Evolutionary conservation across 768 basidiomycete species (phyloP).

Genomic region (Tephrocybe sp.): DNA sequence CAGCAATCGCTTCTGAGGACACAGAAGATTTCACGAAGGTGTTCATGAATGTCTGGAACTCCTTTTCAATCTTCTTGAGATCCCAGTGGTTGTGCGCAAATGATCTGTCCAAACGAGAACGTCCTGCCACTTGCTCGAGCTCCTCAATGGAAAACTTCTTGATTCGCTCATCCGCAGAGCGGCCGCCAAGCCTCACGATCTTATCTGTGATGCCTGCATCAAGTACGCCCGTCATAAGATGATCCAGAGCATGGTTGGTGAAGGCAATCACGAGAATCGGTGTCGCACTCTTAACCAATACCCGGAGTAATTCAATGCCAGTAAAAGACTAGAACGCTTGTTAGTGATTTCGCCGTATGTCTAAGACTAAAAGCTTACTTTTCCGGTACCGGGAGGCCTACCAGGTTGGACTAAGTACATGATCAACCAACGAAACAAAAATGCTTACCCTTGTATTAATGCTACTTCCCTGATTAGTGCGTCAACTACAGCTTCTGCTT

Average conservation of each 20-base stretch:
- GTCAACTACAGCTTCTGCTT: constrained; percentile 68
- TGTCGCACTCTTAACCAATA: constrained; percentile 50
- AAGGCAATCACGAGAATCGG: constrained; percentile 61
- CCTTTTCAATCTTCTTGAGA: constrained; percentile 45
- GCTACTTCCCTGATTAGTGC: constrained; percentile 58
- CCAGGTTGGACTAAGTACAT: neutral
- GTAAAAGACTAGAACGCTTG: constrained; percentile 52
- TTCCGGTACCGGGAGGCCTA: constrained; percentile 80
- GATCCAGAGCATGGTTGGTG: constrained; percentile 81
- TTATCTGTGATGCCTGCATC: constrained; percentile 63
- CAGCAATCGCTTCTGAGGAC: constrained; percentile 34
- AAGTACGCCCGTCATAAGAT: constrained; percentile 64
- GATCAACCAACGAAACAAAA: neutral
- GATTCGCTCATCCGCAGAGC: constrained; percentile 61
- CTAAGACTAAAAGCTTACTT: constrained; percentile 50
- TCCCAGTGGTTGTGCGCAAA: constrained; percentile 31
- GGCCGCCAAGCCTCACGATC: constrained; percentile 70
- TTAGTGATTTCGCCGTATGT: neutral
- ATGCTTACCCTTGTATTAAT: constrained; percentile 67
- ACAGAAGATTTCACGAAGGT: constrained; percentile 33
- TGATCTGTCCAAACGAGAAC: constrained; percentile 39
- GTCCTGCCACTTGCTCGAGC: constrained; percentile 45
- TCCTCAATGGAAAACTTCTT: constrained; percentile 59
- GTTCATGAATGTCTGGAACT: constrained; percentile 49
- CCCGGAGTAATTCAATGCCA: constrained; percentile 66